Evolutionary conservation across 805 yeast genomes (phyloP), one percentile per base, ranked within the genome.

Genomic region (Starmerella floris): DNA sequence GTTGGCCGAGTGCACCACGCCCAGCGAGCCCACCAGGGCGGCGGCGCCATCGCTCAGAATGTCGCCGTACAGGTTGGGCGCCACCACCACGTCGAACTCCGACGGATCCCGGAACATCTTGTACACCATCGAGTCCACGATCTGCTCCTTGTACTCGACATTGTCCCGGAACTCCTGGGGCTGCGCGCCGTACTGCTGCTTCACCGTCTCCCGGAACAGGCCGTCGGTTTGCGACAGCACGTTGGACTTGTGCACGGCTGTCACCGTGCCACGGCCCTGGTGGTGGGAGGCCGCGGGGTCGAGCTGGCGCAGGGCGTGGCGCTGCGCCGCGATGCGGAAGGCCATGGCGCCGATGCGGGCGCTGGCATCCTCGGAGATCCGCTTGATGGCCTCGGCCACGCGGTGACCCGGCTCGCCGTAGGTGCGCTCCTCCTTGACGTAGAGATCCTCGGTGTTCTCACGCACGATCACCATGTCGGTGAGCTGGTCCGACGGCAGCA

Each of bases 41-140:
- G 97, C 97, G 43, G 97, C 97, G 66, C 96, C 97, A 61, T 87
- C 97, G 51, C 93, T 80, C 55, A 91, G 70, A 53, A 91, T 85
- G 64, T 91, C 98, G 63, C 98, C 98, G 64, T 91, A 91, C 62
- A 91, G 73, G 72, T 91, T 91, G 56, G 98, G 98, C 49, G 97
- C 98, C 42, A 91, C 98, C 30, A 91, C 91, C 51, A 91, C 98
- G 61, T 91, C 98, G 59, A 91, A 91, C 63, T 83, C 79, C 60
- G 84, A 85, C 41, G 98, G 98, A 66, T 91, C 96, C 66, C 97
- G 79, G 77, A 91, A 91, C 91, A 91, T 76, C 64, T 95, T 76
- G 76, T 91, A 91, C 44, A 91, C 98, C 98, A 91, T 91, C 13
- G 96, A 87, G 69, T 91, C 98, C 36, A 91, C 97, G 62, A 91